Conservation (phyloP, 2,329 filamentous ascomycete species). For the Xenoacremonium recifei region DNA sequence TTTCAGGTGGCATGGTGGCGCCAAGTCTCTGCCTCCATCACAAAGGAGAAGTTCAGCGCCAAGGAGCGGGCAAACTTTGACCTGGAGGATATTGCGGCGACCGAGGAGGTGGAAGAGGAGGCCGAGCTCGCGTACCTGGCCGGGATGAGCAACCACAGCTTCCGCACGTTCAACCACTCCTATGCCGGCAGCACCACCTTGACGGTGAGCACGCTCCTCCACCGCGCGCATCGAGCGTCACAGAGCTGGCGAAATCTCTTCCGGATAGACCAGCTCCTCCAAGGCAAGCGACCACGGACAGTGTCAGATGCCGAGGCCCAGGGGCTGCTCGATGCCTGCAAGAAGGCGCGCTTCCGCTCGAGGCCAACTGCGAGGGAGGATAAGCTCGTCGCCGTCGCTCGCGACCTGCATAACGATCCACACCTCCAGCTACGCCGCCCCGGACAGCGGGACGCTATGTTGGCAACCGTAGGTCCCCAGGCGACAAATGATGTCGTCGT, state of each 20-base stretch:
- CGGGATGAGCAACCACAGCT: neutral
- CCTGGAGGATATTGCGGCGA: neutral
- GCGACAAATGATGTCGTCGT: conserved; percentile 1
- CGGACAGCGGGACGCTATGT: conserved; percentile 1
- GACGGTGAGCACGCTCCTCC: neutral
- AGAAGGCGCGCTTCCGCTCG: neutral
- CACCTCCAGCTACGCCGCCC: neutral
- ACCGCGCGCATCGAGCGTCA: neutral
- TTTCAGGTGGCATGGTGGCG: neutral
- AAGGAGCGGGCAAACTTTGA: neutral
- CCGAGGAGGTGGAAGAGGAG: neutral
- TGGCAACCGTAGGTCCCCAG: conserved; percentile 1
- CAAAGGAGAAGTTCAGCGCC: neutral
- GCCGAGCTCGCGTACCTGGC: neutral
- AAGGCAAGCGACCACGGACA: neutral
- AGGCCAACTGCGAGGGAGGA: neutral
- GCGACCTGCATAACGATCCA: neutral
- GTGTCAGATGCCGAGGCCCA: neutral
- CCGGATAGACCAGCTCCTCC: conserved; percentile 1
- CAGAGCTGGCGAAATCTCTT: conserved; percentile 4
- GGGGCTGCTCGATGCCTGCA: neutral
- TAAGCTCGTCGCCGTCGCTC: neutral
- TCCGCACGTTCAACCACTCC: neutral
- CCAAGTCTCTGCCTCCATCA: neutral
- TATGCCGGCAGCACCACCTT: conserved; percentile 2